Conservation (phyloP, 106 monocot species). For the Acorus calamus region DNA sequence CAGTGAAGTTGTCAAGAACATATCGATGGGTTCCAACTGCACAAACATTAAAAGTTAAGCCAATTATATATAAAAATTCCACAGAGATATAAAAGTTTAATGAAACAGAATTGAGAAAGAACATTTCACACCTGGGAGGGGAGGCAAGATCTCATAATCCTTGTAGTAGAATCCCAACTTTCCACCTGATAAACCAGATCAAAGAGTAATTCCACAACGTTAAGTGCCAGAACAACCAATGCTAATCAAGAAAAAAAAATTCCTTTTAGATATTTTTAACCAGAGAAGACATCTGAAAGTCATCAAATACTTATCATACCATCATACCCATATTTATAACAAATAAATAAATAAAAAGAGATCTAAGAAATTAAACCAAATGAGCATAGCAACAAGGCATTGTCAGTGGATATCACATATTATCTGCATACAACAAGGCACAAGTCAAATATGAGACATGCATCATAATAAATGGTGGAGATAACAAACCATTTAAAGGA, state of each 20-base stretch:
- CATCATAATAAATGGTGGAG: too few relatives aligned
- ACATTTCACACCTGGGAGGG: conserved; percentile 54
- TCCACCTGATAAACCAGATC: conserved; percentile 39
- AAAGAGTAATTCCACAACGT: neutral
- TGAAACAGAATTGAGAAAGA: too few relatives aligned
- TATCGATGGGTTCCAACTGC: conserved; percentile 74
- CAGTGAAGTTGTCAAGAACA: conserved; percentile 38
- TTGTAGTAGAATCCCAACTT: conserved; percentile 94
- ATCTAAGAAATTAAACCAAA: conserved; percentile 2
- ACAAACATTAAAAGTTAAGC: neutral
- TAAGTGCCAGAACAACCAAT: neutral
- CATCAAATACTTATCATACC: too few relatives aligned
- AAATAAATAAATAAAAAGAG: neutral
- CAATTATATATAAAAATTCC: neutral
- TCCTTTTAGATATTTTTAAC: too few relatives aligned
- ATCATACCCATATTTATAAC: neutral
- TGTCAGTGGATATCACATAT: too few relatives aligned
- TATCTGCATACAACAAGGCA: too few relatives aligned
- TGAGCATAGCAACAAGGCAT: neutral
- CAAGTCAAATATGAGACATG: too few relatives aligned
- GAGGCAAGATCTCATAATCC: conserved; percentile 89
- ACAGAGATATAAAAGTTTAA: too few relatives aligned
- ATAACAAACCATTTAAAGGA: conserved; percentile 33
- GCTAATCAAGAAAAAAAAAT: too few relatives aligned
- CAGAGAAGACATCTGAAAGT: too few relatives aligned